These are phyloP conservation scores for Rhododendron williamsianum DNA, from an alignment of 148 eudicot genomes.

Conservation along the genomic window DNA sequence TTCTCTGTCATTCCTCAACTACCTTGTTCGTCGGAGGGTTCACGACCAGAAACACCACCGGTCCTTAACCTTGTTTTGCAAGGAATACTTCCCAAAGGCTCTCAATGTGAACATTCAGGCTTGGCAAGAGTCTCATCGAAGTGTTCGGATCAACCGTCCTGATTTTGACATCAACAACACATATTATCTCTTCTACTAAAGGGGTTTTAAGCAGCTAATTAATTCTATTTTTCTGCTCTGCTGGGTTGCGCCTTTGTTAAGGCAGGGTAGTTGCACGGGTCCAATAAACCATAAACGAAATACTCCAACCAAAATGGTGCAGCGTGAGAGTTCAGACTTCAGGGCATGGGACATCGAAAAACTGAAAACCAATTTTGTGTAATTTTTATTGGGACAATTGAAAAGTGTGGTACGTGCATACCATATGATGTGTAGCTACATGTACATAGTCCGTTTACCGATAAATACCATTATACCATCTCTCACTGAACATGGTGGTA, in stretches of 20 bases:
- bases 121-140: too few species aligned
- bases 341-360: not conserved
- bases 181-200: too few species aligned
- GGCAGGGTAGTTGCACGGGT: not conserved
- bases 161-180: too few species aligned
- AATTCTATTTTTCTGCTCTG: not conserved
- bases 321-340: not conserved
- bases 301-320: not conserved
- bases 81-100: too few species aligned
- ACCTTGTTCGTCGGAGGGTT: too few species aligned
- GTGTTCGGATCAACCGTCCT: too few species aligned
- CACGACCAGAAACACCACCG: too few species aligned
- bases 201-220: not conserved
- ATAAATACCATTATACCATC: not conserved
- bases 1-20: too few species aligned
- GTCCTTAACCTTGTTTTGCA: too few species aligned
- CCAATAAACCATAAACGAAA: not conserved
- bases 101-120: too few species aligned
- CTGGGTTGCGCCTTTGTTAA: not conserved
- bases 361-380: not conserved
- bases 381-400: not conserved
- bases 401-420: not conserved
- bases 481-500: not conserved
- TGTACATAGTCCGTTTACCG: not conserved
- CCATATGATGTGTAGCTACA: not conserved